These are phyloP conservation scores for Shiraia bambusicola DNA, from an alignment of 2,329 filamentous ascomycete genomes.

Conservation along the genomic window DNA sequence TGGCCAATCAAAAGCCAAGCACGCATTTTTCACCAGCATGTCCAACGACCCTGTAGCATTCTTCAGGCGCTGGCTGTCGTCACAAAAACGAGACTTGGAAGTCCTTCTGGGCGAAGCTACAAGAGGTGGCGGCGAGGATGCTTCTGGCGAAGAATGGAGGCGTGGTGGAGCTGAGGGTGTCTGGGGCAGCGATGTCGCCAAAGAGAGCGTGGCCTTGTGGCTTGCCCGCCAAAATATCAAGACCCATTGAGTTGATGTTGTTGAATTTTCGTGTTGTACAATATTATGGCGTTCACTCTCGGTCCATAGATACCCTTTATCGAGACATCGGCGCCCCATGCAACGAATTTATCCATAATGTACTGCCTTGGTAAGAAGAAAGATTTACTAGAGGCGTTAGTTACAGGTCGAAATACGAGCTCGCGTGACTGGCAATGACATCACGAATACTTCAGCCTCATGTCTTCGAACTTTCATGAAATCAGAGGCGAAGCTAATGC, in stretches of 20 bases:
- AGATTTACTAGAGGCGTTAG: too few relatives aligned
- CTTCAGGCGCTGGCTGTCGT: constrained; percentile 82
- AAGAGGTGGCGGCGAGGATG: constrained; percentile 54
- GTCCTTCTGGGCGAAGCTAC: constrained; percentile 81
- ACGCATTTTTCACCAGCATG: constrained; percentile 79
- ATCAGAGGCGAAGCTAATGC: too few relatives aligned
- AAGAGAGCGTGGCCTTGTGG: constrained; percentile 63
- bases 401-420: too few relatives aligned
- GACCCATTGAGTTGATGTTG: constrained; percentile 18
- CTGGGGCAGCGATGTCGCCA: constrained; percentile 63
- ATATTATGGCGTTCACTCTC: constrained; percentile 1
- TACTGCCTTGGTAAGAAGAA: too few relatives aligned
- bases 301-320: constrained; percentile 1
- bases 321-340: constrained; percentile 1
- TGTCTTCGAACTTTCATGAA: too few relatives aligned
- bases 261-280: not conserved
- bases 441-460: too few relatives aligned
- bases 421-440: too few relatives aligned
- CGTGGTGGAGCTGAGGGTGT: constrained; percentile 62
- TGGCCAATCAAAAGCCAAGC: constrained; percentile 82
- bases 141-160: constrained; percentile 68
- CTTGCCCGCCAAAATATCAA: constrained; percentile 48
- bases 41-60: constrained; percentile 82
- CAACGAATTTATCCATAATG: not conserved
- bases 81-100: constrained; percentile 87